Conservation (phyloP, 2,329 filamentous ascomycete species). For the Dothideomycetidae sp. region DNA sequence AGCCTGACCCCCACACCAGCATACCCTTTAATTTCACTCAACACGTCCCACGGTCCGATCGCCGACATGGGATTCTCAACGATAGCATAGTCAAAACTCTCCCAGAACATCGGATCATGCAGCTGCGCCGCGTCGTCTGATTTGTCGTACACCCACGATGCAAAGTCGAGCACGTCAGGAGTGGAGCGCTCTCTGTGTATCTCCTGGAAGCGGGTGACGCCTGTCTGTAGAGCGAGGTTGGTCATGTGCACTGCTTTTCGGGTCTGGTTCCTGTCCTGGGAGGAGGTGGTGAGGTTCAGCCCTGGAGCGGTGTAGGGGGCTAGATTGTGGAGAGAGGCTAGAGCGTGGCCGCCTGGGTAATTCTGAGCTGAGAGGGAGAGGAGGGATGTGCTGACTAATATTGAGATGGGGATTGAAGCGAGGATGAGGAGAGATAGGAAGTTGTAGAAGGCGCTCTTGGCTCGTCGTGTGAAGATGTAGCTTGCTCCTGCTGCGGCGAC, state of each 20-base stretch:
- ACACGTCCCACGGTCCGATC: constrained; percentile 39
- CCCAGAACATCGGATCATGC: constrained; percentile 41
- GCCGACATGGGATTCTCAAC: constrained; percentile 36
- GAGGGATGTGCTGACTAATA: constrained; percentile 49
- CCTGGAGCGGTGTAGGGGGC: constrained; percentile 4
- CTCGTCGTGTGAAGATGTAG: constrained; percentile 45
- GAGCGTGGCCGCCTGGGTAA: constrained; percentile 79
- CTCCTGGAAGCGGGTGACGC: constrained; percentile 46
- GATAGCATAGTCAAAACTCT: constrained; percentile 43
- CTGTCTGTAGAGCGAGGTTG: constrained; percentile 49
- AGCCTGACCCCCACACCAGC: constrained; percentile 36
- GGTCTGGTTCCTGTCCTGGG: neutral
- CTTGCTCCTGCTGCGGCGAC: constrained; percentile 60
- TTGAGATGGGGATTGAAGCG: constrained; percentile 45
- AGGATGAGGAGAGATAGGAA: constrained; percentile 42
- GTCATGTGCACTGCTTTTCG: constrained; percentile 36
- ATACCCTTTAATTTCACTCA: constrained; percentile 37
- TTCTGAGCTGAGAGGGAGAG: constrained; percentile 74
- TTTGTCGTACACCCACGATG: constrained; percentile 45
- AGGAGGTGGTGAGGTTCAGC: neutral
- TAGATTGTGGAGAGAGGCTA: constrained; percentile 33
- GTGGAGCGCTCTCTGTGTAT: constrained; percentile 18
- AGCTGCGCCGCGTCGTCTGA: constrained; percentile 36
- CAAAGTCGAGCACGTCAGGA: constrained; percentile 11
- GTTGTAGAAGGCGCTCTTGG: constrained; percentile 44